These are phyloP conservation scores for Aspergillus sojae DNA, from an alignment of 2,329 filamentous ascomycete genomes.

Conservation along the genomic window DNA sequence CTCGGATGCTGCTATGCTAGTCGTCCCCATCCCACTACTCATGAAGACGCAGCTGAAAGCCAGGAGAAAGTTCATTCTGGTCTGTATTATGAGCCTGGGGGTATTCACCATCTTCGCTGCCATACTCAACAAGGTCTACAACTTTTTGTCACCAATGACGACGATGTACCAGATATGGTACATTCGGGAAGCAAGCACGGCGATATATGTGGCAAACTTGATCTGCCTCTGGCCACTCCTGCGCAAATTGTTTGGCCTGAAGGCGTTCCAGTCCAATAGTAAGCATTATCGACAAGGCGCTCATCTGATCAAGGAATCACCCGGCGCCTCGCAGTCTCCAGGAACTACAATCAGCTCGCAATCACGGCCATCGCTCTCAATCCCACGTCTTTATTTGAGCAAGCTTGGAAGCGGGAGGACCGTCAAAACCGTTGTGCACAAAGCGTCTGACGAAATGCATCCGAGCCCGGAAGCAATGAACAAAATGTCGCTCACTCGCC, in stretches of 20 bases:
- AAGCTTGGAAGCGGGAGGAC: constrained; percentile 13
- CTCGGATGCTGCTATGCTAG: constrained; percentile 43
- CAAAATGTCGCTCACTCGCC: background rate
- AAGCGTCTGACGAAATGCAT: background rate
- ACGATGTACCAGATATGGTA: constrained; percentile 48
- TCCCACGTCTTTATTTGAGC: constrained; percentile 18
- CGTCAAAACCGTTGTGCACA: background rate
- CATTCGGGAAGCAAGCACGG: constrained; percentile 43
- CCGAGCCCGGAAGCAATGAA: constrained; percentile 2
- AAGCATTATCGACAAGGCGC: constrained; percentile 23
- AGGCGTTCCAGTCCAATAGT: constrained; percentile 31
- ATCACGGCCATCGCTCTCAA: constrained; percentile 24
- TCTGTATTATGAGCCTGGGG: constrained; percentile 42
- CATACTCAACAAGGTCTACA: constrained; percentile 54
- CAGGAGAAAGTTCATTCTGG: constrained; percentile 37
- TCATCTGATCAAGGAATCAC: constrained; percentile 21
- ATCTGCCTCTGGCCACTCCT: constrained; percentile 36
- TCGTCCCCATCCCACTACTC: constrained; percentile 42
- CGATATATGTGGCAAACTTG: constrained; percentile 51
- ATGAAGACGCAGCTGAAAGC: constrained; percentile 37
- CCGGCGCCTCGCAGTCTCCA: constrained; percentile 16
- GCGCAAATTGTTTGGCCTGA: constrained; percentile 33
- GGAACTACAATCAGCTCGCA: constrained; percentile 12
- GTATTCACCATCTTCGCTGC: constrained; percentile 48
- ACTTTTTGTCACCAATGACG: constrained; percentile 39